Percentiles rank a stretch among this genome's conserved stretches.
phyloP scores from a whole-genome alignment of 306 rosid species.

The Dalbergia cochinchinensis region DNA sequence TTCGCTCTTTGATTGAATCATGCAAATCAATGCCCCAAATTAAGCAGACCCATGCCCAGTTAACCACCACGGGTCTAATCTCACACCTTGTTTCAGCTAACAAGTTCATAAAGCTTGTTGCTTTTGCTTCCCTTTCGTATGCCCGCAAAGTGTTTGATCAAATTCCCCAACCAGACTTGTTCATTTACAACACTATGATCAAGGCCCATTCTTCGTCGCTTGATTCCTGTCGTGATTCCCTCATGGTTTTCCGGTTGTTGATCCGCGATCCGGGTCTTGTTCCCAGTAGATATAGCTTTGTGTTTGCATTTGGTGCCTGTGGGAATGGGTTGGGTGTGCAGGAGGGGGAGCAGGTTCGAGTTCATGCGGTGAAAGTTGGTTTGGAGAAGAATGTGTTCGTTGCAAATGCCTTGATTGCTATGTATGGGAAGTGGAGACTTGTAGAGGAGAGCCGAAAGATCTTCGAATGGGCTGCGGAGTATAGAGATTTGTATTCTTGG shows the following conservation, averaged over 20 bases:
- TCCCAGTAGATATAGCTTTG: slow-evolving; percentile 65
- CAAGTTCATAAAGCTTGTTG: slow-evolving; percentile 53
- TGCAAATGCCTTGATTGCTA: slow-evolving; percentile 67
- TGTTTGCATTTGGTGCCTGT: slow-evolving; percentile 62
- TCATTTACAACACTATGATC: slow-evolving; percentile 66
- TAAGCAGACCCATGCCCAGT: slow-evolving; percentile 65
- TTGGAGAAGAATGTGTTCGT: slow-evolving; percentile 68
- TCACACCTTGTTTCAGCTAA: slow-evolving; percentile 52
- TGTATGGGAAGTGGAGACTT: slow-evolving; percentile 63
- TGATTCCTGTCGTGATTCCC: slow-evolving; percentile 51
- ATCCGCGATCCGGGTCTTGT: slow-evolving; percentile 37
- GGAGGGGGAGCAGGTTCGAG: slow-evolving; percentile 65
- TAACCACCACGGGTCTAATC: slow-evolving; percentile 55
- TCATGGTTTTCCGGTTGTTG: slow-evolving; percentile 45
- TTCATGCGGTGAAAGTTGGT: slow-evolving; percentile 62
- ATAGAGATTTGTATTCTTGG: slow-evolving; percentile 72
- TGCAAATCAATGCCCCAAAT: slow-evolving; percentile 61
- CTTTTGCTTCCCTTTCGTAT: slow-evolving; percentile 51
- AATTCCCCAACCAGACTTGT: slow-evolving; percentile 63
- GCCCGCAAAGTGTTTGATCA: slow-evolving; percentile 66
- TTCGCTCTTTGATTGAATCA: slow-evolving; percentile 52
- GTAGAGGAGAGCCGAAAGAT: slow-evolving; percentile 59
- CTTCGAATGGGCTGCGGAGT: slow-evolving; percentile 47
- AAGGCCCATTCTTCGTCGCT: slow-evolving; percentile 58
- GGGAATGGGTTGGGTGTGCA: slow-evolving; percentile 60